Percentiles rank a stretch among this genome's conserved stretches.
phyloP scores from a whole-genome alignment of 2,329 filamentous ascomycete genomes.

The Neofusicoccum umdonicola region DNA sequence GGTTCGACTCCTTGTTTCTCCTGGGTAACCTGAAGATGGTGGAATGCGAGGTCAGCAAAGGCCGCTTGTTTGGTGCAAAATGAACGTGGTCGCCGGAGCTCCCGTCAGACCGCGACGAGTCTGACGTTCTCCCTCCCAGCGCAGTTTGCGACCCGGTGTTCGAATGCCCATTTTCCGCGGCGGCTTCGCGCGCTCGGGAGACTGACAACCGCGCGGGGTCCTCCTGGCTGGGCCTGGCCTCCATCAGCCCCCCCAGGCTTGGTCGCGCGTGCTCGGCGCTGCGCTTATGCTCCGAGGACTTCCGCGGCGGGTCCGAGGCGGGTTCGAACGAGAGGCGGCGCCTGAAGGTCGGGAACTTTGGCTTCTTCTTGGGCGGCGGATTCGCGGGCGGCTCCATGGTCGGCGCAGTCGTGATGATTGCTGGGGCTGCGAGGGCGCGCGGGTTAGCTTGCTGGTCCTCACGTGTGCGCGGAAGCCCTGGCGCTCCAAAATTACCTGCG shows the following conservation, averaged over 20 bases:
- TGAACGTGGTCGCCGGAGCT: slow-evolving; percentile 59
- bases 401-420: slow-evolving; percentile 89
- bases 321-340: slow-evolving; percentile 38
- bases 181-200: slow-evolving; percentile 48
- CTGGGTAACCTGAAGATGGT: slow-evolving; percentile 81
- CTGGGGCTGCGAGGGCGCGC: slow-evolving; percentile 44
- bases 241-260: not conserved
- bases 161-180: slow-evolving; percentile 60
- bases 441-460: slow-evolving; percentile 26
- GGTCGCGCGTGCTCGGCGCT: slow-evolving; percentile 12
- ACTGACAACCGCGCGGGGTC: slow-evolving; percentile 59
- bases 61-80: slow-evolving; percentile 33
- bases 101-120: slow-evolving; percentile 86
- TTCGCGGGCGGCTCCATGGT: slow-evolving; percentile 51
- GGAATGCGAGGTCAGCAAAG: slow-evolving; percentile 55
- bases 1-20: slow-evolving; percentile 64
- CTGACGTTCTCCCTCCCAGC: slow-evolving; percentile 54
- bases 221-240: slow-evolving; percentile 23
- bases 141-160: slow-evolving; percentile 27
- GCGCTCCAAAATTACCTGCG: slow-evolving; percentile 27
- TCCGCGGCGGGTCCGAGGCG: slow-evolving; percentile 22
- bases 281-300: slow-evolving; percentile 36
- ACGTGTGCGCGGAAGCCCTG: slow-evolving; percentile 8
- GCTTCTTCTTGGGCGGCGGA: slow-evolving; percentile 28
- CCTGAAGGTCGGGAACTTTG: slow-evolving; percentile 35